Base-by-base conservation (phyloP, 1,284 basidiomycete species). In the Cerioporus squamosus region DNA sequence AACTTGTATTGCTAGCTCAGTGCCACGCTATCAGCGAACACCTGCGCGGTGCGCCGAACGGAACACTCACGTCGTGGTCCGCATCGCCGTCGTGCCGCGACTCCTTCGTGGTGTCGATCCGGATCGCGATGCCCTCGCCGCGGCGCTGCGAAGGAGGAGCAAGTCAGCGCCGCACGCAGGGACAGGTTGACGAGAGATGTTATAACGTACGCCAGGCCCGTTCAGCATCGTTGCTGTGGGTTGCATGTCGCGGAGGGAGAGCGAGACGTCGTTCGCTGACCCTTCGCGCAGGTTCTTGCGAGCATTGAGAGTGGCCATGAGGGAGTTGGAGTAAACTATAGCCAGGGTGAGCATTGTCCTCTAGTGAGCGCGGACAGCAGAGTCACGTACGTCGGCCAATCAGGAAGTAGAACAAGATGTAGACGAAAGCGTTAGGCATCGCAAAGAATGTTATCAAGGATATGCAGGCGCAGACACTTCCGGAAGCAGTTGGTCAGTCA, bases 361-460 rank as follows among this genome's bases (percentile, higher is more conserved):
- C 14, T 53, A 17, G 44, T 44, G 46, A 8, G 29, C 17, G 26
- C n/a, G 49, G 12, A 29, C 36, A 20, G 22, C 7, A 10, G 36
- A 43, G 14, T 20, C 9, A 63, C 66, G 60, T 63, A 83, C 82
- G 65, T 63, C 82, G 76, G 59, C 84, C 83, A 38, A 84, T 71
- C 57, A 78, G 78, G 74, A 84, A 85, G 69, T 81, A 85, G 70
- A 85, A 85, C 42, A 79, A 76, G 24, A 83, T 83, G 68, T 85
- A 85, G 55, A 85, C 79, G 61, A 84, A 73, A 4, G 81, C 81
- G 45, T 77, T 66, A 5, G 78, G 79, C 68, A 77, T 77, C 3
- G 75, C 69, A 12, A 81, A 63, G 63, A 84, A 83, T 17, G 81
- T 81, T 47, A 84, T 67, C 46, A 86, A 74, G 9, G 84, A 85